phyloP scores from a whole-genome alignment of 495 filamentous ascomycete genomes.

The Aspergillus affinis region DNA sequence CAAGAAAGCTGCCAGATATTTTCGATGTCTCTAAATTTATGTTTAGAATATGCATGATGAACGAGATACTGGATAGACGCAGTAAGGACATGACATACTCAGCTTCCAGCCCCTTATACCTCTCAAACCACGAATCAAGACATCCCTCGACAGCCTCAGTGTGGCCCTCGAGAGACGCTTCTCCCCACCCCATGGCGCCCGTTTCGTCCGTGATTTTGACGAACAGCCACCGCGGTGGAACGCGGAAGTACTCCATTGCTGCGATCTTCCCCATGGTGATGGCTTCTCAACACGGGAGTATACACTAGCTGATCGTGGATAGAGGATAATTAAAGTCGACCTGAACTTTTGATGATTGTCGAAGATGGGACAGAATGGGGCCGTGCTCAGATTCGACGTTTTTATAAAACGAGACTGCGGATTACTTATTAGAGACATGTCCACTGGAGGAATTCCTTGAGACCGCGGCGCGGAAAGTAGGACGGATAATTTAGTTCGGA shows the following conservation, averaged over 20 bases:
- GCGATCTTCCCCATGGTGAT: constrained; percentile 39
- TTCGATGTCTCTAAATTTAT: constrained; percentile 61
- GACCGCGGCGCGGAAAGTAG: no score
- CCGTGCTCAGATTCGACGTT: no score
- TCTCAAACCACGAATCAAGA: constrained; percentile 60
- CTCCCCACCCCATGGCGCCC: constrained; percentile 68
- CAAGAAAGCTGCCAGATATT: constrained; percentile 74
- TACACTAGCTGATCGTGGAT: no score
- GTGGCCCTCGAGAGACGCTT: constrained; percentile 74
- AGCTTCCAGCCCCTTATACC: constrained; percentile 67
- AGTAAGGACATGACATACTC: constrained; percentile 49
- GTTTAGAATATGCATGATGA: not conserved
- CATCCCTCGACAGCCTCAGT: constrained; percentile 75
- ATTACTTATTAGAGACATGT: no score
- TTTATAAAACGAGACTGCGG: no score
- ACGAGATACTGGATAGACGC: not conserved
- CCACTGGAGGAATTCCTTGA: no score
- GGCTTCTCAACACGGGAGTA: no score
- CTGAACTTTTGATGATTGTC: no score
- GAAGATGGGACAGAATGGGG: no score
- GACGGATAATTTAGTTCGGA: no score
- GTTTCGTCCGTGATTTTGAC: constrained; percentile 69
- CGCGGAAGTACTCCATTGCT: constrained; percentile 67
- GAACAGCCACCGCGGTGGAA: constrained; percentile 73
- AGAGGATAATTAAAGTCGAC: no score